Percentiles rank a stretch among this genome's conserved stretches.
phyloP scores from a whole-genome alignment of 371 early-diverging fungal genomes.

The Mortierella sp. region DNA sequence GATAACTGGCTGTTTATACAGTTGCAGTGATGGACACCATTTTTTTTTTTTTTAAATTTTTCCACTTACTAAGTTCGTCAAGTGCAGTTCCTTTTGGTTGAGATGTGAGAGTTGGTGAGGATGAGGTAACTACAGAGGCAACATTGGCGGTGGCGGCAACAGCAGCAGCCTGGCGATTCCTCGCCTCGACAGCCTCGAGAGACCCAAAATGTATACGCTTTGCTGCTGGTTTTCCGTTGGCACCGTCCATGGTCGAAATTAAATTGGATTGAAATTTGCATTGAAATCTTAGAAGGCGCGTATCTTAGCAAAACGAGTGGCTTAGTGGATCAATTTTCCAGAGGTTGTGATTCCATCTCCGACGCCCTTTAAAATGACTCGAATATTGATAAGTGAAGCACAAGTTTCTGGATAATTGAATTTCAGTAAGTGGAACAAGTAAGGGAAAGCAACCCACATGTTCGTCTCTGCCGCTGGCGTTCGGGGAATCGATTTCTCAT shows the following conservation, averaged over 20 bases:
- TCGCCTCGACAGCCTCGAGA: constrained; percentile 45
- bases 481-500: too few relatives aligned
- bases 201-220: constrained; percentile 55
- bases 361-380: too few relatives aligned
- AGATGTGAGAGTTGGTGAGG: constrained; percentile 14
- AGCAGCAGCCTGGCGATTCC: constrained; percentile 47
- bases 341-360: too few relatives aligned
- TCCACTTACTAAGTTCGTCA: constrained; percentile 36
- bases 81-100: constrained; percentile 21
- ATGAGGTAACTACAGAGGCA: not conserved
- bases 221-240: constrained; percentile 45
- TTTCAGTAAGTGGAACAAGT: too few relatives aligned
- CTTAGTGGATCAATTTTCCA: too few relatives aligned
- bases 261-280: constrained; percentile 3
- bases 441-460: too few relatives aligned
- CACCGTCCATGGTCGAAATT: constrained; percentile 29
- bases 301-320: too few relatives aligned
- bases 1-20: not conserved
- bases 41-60: not conserved
- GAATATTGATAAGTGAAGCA: too few relatives aligned
- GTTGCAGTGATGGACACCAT: not conserved
- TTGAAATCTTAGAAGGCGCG: too few relatives aligned
- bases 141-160: constrained; percentile 19
- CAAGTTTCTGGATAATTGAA: too few relatives aligned
- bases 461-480: too few relatives aligned